phyloP scores from a whole-genome alignment of 2,329 filamentous ascomycete species.

The Fusarium veterinarium region DNA sequence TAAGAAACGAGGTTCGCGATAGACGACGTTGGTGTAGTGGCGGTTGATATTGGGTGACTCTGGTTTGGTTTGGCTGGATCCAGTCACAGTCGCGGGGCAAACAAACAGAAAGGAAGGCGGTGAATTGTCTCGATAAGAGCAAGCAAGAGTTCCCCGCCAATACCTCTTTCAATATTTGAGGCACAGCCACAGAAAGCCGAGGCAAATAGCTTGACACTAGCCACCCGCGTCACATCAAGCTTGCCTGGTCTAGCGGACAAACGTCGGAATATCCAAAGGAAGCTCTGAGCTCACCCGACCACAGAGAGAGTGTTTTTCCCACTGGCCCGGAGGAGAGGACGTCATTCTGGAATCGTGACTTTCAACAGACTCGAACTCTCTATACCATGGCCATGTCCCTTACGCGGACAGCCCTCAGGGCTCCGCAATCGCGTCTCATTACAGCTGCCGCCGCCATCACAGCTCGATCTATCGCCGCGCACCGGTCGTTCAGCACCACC shows the following conservation, averaged over 20 bases:
- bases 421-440: conserved; percentile 39
- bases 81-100: conserved; percentile 36
- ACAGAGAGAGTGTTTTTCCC: conserved; percentile 31
- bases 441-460: conserved; percentile 30
- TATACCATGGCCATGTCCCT: conserved; percentile 48
- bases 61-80: conserved; percentile 8
- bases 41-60: conserved; percentile 33
- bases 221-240: conserved; percentile 20
- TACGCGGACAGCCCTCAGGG: conserved; percentile 47
- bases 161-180: not conserved
- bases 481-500: conserved; percentile 49
- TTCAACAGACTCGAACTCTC: conserved; percentile 21
- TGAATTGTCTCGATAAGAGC: conserved; percentile 15
- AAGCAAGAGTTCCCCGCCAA: conserved; percentile 28
- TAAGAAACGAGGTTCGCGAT: conserved; percentile 16
- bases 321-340: conserved; percentile 32
- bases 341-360: conserved; percentile 41
- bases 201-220: not conserved
- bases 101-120: conserved; percentile 31
- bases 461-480: conserved; percentile 29
- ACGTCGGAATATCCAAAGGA: conserved; percentile 20
- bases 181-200: conserved; percentile 18
- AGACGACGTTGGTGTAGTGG: conserved; percentile 36
- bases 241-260: conserved; percentile 28
- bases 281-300: conserved; percentile 29